These are phyloP conservation scores for Dioscorea alata DNA, from an alignment of 106 monocot genomes.

Conservation along the genomic window DNA sequence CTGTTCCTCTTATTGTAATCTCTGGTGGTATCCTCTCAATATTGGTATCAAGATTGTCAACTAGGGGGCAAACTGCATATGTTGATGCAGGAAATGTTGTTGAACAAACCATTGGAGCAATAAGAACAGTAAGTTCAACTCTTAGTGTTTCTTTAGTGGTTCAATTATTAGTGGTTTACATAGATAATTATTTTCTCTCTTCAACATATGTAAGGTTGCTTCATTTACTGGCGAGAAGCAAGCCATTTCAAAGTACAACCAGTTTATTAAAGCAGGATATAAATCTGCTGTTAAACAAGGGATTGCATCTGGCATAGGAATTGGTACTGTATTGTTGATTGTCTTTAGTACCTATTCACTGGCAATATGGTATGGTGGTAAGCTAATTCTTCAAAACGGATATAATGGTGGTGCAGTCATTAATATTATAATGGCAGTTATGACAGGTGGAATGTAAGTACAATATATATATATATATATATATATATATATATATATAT, in stretches of 20 bases:
- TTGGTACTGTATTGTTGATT: conserved; percentile 33
- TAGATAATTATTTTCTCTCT: neutral
- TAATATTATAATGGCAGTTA: conserved; percentile 46
- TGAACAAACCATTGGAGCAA: conserved; percentile 71
- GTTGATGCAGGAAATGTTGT: conserved; percentile 59
- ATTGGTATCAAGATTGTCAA: conserved; percentile 33
- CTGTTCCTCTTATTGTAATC: conserved; percentile 49
- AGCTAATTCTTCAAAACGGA: conserved; percentile 48
- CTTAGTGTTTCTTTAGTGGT: neutral
- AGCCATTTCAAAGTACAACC: conserved; percentile 36
- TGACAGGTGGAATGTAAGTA: conserved; percentile 66
- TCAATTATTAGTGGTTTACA: too few relatives aligned
- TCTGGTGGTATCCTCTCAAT: conserved; percentile 39
- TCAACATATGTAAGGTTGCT: conserved; percentile 23
- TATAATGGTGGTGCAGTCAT: conserved; percentile 61
- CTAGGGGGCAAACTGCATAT: conserved; percentile 52
- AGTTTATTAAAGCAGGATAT: conserved; percentile 30
- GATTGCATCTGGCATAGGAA: conserved; percentile 31
- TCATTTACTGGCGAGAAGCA: conserved; percentile 53
- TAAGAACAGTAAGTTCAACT: conserved; percentile 60
- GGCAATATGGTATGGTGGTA: conserved; percentile 66
- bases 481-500: neutral
- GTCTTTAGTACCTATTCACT: conserved; percentile 55
- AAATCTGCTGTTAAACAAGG: conserved; percentile 38
- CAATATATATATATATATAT: neutral